Percentiles rank a stretch among this genome's conserved stretches.
Evolutionary conservation across 1,284 basidiomycete genomes (phyloP).

Genomic region (Phenoliferia sp.): DNA sequence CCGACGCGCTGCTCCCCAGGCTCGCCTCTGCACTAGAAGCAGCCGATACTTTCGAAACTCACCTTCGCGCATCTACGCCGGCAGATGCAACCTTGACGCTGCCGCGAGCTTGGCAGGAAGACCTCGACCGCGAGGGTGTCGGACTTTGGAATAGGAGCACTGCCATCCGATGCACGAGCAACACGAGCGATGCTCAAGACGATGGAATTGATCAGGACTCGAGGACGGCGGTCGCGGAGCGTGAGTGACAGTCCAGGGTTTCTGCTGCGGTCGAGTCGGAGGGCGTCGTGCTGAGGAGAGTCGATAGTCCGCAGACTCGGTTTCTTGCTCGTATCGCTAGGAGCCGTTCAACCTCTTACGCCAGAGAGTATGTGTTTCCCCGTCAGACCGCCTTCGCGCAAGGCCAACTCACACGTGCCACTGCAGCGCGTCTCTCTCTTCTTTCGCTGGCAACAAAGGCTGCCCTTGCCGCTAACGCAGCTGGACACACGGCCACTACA

Average conservation of each 20-base stretch:
- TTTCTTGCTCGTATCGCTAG: constrained; percentile 11
- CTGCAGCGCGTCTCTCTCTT: constrained; percentile 7
- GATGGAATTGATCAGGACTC: no score
- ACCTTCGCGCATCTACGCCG: background rate
- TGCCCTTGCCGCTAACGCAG: background rate
- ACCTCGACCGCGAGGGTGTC: constrained; percentile 8
- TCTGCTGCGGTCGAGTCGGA: no score
- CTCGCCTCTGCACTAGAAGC: background rate
- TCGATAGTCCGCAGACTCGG: background rate
- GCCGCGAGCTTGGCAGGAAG: background rate
- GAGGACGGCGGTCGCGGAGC: background rate
- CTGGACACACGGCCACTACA: background rate
- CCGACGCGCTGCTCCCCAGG: background rate
- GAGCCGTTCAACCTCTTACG: background rate
- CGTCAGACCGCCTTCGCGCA: no score
- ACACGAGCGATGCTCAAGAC: no score
- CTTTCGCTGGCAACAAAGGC: constrained; percentile 14
- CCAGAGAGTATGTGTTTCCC: constrained; percentile 2
- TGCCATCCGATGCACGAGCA: background rate
- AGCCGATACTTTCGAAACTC: background rate
- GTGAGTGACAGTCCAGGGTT: constrained; percentile 8
- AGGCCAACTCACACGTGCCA: no score
- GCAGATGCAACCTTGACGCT: background rate
- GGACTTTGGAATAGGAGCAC: constrained; percentile 16
- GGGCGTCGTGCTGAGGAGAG: background rate